Evolutionary conservation across 75 land plant genomes (phyloP).

Genomic region (Picea glauca): DNA sequence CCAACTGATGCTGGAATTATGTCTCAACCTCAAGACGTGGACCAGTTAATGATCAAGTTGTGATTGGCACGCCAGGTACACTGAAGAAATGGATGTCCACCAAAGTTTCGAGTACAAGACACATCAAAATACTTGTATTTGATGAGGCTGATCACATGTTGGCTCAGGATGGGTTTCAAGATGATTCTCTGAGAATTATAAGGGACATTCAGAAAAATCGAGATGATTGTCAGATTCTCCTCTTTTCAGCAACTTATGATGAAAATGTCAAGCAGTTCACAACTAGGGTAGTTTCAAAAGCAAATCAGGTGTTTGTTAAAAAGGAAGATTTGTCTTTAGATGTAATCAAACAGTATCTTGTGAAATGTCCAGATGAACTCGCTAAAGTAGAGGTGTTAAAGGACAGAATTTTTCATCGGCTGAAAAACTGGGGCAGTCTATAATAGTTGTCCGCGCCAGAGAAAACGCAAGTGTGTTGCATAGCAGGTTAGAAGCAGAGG

Average conservation of each 20-base stretch:
- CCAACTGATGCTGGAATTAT: too few relatives aligned
- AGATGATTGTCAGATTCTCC: constrained; percentile 90
- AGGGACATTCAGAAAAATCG: too few relatives aligned
- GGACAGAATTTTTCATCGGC: constrained; percentile 82
- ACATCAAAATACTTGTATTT: too few relatives aligned
- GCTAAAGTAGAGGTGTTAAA: constrained; percentile 71
- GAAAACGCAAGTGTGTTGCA: constrained; percentile 63
- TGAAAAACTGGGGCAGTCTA: constrained; percentile 85
- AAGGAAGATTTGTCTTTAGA: constrained; percentile 90
- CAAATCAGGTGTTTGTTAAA: constrained; percentile 86
- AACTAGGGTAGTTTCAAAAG: constrained; percentile 45
- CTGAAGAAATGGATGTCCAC: too few relatives aligned
- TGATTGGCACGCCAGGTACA: too few relatives aligned
- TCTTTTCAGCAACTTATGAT: constrained; percentile 94
- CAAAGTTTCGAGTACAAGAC: too few relatives aligned
- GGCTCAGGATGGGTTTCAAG: too few relatives aligned
- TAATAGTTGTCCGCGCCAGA: constrained; percentile 79
- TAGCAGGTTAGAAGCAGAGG: constrained; percentile 39
- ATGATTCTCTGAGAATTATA: too few relatives aligned
- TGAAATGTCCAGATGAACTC: constrained; percentile 65
- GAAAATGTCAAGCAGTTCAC: constrained; percentile 71
- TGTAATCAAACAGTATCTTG: constrained; percentile 79
- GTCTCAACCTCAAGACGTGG: too few relatives aligned
- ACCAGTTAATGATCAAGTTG: too few relatives aligned
- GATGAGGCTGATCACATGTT: too few relatives aligned